Conservation (phyloP, 768 basidiomycete genomes). For the Boletus eberwhitei region DNA sequence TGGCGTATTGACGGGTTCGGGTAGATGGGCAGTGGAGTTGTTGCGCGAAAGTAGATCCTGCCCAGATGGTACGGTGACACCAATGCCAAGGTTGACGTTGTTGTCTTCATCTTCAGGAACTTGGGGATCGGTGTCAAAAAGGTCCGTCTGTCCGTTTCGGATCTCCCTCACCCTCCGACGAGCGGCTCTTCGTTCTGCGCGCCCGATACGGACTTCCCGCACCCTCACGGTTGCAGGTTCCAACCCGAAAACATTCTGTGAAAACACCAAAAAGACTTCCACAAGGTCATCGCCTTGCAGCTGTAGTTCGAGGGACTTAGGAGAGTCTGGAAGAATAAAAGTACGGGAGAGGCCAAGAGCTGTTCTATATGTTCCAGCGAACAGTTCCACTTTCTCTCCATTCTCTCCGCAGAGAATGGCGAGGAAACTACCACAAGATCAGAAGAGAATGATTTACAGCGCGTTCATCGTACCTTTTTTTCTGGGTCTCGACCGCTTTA, state of each 20-base stretch:
- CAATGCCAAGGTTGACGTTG: conserved; percentile 60
- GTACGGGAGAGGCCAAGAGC: conserved; percentile 88
- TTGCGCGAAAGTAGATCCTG: conserved; percentile 32
- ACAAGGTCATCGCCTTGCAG: conserved; percentile 91
- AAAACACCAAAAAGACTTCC: conserved; percentile 87
- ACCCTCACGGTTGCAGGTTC: conserved; percentile 93
- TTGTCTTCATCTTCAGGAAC: conserved; percentile 49
- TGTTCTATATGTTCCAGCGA: conserved; percentile 88
- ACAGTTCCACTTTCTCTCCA: conserved; percentile 91
- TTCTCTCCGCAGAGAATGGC: conserved; percentile 91
- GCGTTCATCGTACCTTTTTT: conserved; percentile 61
- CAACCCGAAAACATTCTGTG: conserved; percentile 87
- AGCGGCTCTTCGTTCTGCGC: conserved; percentile 83
- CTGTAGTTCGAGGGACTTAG: conserved; percentile 81
- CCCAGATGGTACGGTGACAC: conserved; percentile 51
- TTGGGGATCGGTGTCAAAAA: conserved; percentile 43
- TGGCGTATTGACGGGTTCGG: conserved; percentile 21
- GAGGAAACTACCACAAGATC: conserved; percentile 58
- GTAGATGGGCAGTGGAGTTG: conserved; percentile 26
- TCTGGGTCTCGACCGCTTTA: conserved; percentile 85
- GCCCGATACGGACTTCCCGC: conserved; percentile 88
- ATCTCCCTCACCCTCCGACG: conserved; percentile 74
- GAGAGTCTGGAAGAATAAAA: conserved; percentile 89
- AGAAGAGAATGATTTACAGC: neutral
- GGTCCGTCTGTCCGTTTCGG: conserved; percentile 46